Evolutionary conservation across 2,329 filamentous ascomycete species (phyloP).

Genomic region (Teratosphaeria viscida): DNA sequence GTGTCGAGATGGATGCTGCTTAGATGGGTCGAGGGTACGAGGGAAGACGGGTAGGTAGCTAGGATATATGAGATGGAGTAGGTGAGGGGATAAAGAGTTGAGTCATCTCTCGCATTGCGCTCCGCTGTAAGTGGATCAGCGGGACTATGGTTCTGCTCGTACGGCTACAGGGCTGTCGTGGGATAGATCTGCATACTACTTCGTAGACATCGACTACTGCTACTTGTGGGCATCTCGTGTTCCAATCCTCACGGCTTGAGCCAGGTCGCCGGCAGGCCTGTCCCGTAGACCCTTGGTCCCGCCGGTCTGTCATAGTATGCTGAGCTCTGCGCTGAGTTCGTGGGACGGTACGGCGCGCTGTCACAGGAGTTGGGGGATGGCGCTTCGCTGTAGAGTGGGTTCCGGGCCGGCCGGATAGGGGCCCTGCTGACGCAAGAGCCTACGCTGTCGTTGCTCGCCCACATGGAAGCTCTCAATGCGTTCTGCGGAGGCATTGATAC

Average conservation of each 20-base stretch:
- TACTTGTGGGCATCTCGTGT: no score
- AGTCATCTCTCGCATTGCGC: no score
- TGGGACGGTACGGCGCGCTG: not conserved
- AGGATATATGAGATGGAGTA: no score
- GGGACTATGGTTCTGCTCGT: no score
- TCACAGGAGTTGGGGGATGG: not conserved
- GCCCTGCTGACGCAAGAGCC: not conserved
- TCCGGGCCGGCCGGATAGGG: not conserved
- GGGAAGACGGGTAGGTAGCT: no score
- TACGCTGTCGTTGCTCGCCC: not conserved
- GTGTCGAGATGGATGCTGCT: no score
- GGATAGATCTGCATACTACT: no score
- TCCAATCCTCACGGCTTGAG: not conserved
- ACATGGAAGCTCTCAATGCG: not conserved
- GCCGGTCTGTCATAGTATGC: not conserved
- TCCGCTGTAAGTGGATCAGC: no score
- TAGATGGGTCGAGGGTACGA: no score
- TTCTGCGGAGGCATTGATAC: not conserved
- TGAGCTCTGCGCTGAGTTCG: not conserved
- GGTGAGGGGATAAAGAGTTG: no score
- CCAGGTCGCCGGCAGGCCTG: constrained; percentile 1
- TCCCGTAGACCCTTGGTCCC: not conserved
- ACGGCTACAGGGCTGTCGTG: no score
- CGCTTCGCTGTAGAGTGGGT: not conserved
- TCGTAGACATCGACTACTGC: no score